Base-by-base conservation (phyloP, 2,329 filamentous ascomycete species). In the Capronia coronata region DNA sequence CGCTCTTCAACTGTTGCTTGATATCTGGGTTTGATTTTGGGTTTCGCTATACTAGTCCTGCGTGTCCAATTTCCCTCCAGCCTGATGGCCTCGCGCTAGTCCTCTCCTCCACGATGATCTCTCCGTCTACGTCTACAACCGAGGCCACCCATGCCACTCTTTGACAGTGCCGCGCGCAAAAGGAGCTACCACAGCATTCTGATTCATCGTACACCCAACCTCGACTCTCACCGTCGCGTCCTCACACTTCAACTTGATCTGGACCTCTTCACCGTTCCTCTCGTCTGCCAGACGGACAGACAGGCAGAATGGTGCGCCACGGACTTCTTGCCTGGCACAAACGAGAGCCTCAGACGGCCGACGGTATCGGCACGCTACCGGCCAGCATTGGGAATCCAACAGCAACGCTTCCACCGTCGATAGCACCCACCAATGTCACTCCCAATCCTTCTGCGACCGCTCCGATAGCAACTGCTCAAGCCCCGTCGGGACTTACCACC, bases 261-360 rank as follows among this genome's bases (percentile, higher is more conserved):
- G 29, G 37, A n/a, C 35, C 22, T 40, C 22, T 19, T 39, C 16
- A 25, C 42, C 39, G 23, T 23, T 27, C 41, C 42, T 53, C 44
- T 51, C 51, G 50, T 45, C 50, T 42, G 45, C 29, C 42, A 37
- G 49, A 11, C 29, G 13, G 29, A 32, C 13, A 32, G 46, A 27
- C 54, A 51, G 50, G 54, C 54, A 56, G 51, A 46, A 56, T 56
- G 51, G 46, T 56, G 29, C 30, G 47, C 30, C 46, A 53, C 42
- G 48, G 35, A 3, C 29, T 47, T 23, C 29, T 47, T 23, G 22
- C 22, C 6, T 27, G 51, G 8, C 48, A 51, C 39, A 54, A 41
- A 49, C 47, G 54, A 40, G 42, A 38, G 18, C 18, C 48, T 39
- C 47, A 52, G 32, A 40, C 21, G 8, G 5, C 30, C 10, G 38